Base-by-base conservation (phyloP, 495 filamentous ascomycete species). In the Letharia lupina region DNA sequence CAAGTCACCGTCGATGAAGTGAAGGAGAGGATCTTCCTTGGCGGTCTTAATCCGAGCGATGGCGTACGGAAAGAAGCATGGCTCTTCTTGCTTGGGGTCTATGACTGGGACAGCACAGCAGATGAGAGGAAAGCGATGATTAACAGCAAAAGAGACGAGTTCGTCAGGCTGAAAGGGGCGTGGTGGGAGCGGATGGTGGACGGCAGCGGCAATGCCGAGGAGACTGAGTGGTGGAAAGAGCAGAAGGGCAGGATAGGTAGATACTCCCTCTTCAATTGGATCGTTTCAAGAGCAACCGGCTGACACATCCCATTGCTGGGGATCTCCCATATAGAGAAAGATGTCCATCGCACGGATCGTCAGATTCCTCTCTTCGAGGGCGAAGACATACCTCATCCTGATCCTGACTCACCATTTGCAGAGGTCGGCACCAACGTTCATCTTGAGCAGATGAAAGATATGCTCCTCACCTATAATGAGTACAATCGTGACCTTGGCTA, bases 401-500 rank as follows among this genome's bases (percentile, higher is more conserved):
- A 98, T 70, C 95, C 95, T 0, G 90, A 96, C 70, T 98, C 95
- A 0, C 93, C 94, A 1, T 98, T 97, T 72, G 90, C 91, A 31
- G 86, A 89, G 59, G 82, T 83, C 18, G 94, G 94, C 62, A 98
- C 94, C 37, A 98, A 98, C 69, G 93, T 97, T 42, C 94, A 98
- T 75, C 83, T 98, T 67, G 94, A 98, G 72, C 94, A 98, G 75
- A 87, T 98, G 85, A 98, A 98, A 76, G 94, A 98, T 71, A 96
- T 98, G 91, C 87, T 98, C 6, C 79, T 98, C 16, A 98, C 94
- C 0, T 98, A 98, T 74, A 97, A 98, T 73, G 95, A 98, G 73
- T 94, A 92, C 73, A 98, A 97, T 78, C 87, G 83, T 41, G 89
- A 91, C 54, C 80, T 98, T 2, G 94, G 94, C 40, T 98, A 98